Conservation (phyloP, 139 green algal species). For the Asterochloris sp. region DNA sequence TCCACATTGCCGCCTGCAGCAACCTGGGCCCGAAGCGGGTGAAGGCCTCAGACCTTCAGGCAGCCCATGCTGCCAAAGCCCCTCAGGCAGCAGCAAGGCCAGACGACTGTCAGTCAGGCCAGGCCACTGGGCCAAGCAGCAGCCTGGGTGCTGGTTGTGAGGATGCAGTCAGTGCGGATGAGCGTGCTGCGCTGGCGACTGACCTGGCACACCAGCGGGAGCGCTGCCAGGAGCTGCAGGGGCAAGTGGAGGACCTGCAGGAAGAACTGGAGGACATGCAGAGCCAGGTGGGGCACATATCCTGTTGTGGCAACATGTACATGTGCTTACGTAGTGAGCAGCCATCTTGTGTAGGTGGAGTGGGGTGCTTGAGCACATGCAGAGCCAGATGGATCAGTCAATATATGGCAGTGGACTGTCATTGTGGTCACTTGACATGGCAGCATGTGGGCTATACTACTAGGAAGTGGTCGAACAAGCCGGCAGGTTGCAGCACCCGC, state of each 20-base stretch:
- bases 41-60: too few species aligned
- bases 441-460: too few species aligned
- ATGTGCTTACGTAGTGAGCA: too few species aligned
- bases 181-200: slow-evolving; percentile 21
- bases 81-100: background rate
- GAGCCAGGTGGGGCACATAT: background rate
- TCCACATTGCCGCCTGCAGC: too few species aligned
- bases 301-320: background rate
- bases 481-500: too few species aligned
- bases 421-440: too few species aligned
- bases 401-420: too few species aligned
- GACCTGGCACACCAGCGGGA: slow-evolving; percentile 11
- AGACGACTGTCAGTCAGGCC: background rate
- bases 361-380: too few species aligned
- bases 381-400: too few species aligned
- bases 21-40: too few species aligned
- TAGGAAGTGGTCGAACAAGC: too few species aligned
- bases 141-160: background rate
- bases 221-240: slow-evolving; percentile 30
- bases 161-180: slow-evolving; percentile 19
- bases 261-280: slow-evolving; percentile 4
- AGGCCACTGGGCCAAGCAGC: background rate
- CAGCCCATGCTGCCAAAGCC: background rate
- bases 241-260: slow-evolving; percentile 38
- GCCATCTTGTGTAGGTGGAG: too few species aligned